These are phyloP conservation scores for Cenchrus purpureus DNA, from an alignment of 176 grass and related monocot species.

Conservation along the genomic window DNA sequence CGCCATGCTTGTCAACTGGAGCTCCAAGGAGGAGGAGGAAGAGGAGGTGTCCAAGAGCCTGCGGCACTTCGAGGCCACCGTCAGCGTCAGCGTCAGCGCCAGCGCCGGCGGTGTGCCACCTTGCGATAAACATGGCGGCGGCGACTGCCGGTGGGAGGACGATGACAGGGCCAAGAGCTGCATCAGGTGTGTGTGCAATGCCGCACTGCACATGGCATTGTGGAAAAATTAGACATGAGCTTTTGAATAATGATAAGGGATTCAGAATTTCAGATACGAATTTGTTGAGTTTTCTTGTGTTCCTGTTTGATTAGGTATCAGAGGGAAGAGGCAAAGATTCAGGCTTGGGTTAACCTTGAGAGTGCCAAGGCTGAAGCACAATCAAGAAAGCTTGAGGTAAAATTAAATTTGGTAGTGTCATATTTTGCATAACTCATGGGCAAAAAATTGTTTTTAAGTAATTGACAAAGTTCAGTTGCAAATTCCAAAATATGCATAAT, in stretches of 20 bases:
- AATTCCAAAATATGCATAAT: background rate
- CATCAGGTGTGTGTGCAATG: constrained; percentile 58
- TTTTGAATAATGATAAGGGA: background rate
- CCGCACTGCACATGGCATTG: background rate
- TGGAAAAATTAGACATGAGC: background rate
- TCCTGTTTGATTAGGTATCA: constrained; percentile 67
- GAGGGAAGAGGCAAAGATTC: constrained; percentile 94
- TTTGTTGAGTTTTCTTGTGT: constrained; percentile 17
- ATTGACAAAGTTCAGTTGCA: background rate
- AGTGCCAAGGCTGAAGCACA: constrained; percentile 95
- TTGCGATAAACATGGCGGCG: constrained; percentile 51
- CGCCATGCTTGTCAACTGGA: constrained; percentile 72
- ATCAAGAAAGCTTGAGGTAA: constrained; percentile 96
- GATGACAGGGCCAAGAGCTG: constrained; percentile 95
- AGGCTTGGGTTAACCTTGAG: constrained; percentile 96
- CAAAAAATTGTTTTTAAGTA: background rate
- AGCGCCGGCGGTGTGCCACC: background rate
- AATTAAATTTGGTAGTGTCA: background rate
- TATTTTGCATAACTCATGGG: background rate
- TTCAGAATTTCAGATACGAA: background rate
- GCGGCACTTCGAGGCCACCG: constrained; percentile 72
- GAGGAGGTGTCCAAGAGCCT: constrained; percentile 93
- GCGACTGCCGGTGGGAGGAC: constrained; percentile 79
- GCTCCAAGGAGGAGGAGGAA: constrained; percentile 92
- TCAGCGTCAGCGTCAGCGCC: constrained; percentile 1